Conservation (phyloP, 2,329 filamentous ascomycete genomes). For the Macrophomina pseudophaseolina region DNA sequence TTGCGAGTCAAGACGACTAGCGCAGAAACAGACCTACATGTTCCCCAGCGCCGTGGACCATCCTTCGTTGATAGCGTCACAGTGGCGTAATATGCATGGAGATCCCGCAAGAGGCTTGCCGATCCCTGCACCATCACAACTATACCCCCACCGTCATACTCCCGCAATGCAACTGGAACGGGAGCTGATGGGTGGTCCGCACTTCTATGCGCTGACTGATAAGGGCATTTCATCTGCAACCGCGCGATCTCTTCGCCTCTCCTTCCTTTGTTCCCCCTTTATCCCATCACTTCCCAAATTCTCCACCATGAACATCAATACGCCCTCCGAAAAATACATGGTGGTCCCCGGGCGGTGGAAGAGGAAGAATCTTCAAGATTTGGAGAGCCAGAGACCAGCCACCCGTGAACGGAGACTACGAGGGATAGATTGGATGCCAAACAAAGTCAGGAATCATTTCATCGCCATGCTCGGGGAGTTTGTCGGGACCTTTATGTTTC, state of each 20-base stretch:
- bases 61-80: too few species aligned
- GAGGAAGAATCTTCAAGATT: slow-evolving; percentile 32
- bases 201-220: too few species aligned
- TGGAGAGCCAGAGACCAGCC: slow-evolving; percentile 43
- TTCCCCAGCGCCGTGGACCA: too few species aligned
- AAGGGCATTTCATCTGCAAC: too few species aligned
- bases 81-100: too few species aligned
- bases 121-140: too few species aligned
- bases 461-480: slow-evolving; percentile 53
- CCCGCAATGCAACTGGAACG: background rate
- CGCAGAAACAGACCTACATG: too few species aligned
- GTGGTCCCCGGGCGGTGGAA: slow-evolving; percentile 45
- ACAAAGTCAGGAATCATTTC: slow-evolving; percentile 49
- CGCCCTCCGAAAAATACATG: slow-evolving; percentile 41
- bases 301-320: slow-evolving; percentile 46
- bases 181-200: too few species aligned
- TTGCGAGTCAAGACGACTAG: too few species aligned
- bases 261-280: background rate
- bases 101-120: too few species aligned
- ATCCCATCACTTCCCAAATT: background rate
- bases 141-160: too few species aligned
- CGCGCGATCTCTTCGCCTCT: too few species aligned
- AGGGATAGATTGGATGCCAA: slow-evolving; percentile 50
- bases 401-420: slow-evolving; percentile 43
- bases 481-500: slow-evolving; percentile 47